These are phyloP conservation scores for Aspergillus sp. DNA, from an alignment of 2,329 filamentous ascomycete species.

Conservation along the genomic window DNA sequence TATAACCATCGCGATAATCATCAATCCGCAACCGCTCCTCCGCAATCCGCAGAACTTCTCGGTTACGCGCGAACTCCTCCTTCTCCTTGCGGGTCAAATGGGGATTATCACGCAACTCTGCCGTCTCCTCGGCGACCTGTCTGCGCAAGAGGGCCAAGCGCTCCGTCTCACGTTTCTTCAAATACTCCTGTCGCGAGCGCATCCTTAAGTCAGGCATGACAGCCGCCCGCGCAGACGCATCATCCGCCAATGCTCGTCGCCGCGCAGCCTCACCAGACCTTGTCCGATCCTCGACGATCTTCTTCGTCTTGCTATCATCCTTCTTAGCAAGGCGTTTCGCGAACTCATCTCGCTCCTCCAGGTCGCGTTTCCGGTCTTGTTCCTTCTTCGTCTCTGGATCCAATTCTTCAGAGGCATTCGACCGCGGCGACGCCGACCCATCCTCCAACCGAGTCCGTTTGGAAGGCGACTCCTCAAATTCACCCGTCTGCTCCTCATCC, in stretches of 20 bases:
- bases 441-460: constrained; percentile 71
- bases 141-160: constrained; percentile 81
- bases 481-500: constrained; percentile 52
- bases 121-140: constrained; percentile 85
- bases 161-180: constrained; percentile 89
- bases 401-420: constrained; percentile 49
- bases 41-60: constrained; percentile 76
- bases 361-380: constrained; percentile 63
- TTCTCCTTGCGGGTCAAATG: constrained; percentile 76
- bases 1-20: constrained; percentile 88
- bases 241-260: constrained; percentile 64
- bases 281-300: constrained; percentile 63
- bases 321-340: constrained; percentile 72
- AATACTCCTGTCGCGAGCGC: constrained; percentile 85
- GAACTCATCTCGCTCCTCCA: constrained; percentile 76
- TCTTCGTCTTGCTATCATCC: constrained; percentile 70
- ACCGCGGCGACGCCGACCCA: constrained; percentile 39
- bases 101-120: constrained; percentile 75
- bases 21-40: constrained; percentile 86
- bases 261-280: constrained; percentile 61
- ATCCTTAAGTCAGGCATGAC: constrained; percentile 80
- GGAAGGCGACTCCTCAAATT: constrained; percentile 68
- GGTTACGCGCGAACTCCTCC: constrained; percentile 84
- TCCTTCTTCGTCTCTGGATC: constrained; percentile 64
- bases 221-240: constrained; percentile 66